A percentile compares a stretch with the other conserved stretches of the same genome.
Conservation (phyloP, 805 yeast species). For the Suhomyces prunicola region DNA sequence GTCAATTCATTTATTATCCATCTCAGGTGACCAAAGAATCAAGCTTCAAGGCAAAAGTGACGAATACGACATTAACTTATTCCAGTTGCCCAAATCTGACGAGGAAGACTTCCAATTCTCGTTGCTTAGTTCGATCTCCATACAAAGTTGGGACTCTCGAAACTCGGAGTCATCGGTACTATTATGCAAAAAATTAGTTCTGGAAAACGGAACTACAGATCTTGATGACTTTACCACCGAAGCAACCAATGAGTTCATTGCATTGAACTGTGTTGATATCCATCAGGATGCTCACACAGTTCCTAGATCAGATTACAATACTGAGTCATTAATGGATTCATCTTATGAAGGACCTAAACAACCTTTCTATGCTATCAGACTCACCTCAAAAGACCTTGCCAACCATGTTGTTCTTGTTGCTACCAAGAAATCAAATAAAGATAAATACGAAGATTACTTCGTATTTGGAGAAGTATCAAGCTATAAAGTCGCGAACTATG, state of each 20-base stretch:
- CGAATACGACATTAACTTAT: conserved; percentile 2
- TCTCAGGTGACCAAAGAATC: conserved; percentile 1
- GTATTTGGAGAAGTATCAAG: conserved; percentile 35
- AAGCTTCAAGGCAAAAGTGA: conserved; percentile 1
- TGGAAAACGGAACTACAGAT: conserved; percentile 3
- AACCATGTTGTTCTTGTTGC: conserved; percentile 51
- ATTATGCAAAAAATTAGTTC: conserved; percentile 16
- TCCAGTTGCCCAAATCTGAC: conserved; percentile 4
- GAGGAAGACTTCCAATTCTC: conserved; percentile 11
- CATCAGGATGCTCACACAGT: conserved; percentile 33
- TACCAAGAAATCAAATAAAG: conserved; percentile 27
- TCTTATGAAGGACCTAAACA: conserved; percentile 47
- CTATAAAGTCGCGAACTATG: conserved; percentile 17
- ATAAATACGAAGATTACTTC: conserved; percentile 23
- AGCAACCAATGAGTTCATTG: conserved; percentile 32
- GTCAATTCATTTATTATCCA: not conserved
- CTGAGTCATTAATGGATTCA: conserved; percentile 46
- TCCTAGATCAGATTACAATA: conserved; percentile 48
- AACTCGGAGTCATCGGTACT: conserved; percentile 15
- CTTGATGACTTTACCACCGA: conserved; percentile 37
- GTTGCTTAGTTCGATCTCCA: conserved; percentile 18
- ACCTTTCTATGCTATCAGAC: conserved; percentile 50
- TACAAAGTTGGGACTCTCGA: conserved; percentile 6
- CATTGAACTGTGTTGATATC: conserved; percentile 47
- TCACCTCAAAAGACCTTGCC: conserved; percentile 35